Evolutionary conservation across 768 basidiomycete genomes (phyloP).

Genomic region (Amanita rubescens): DNA sequence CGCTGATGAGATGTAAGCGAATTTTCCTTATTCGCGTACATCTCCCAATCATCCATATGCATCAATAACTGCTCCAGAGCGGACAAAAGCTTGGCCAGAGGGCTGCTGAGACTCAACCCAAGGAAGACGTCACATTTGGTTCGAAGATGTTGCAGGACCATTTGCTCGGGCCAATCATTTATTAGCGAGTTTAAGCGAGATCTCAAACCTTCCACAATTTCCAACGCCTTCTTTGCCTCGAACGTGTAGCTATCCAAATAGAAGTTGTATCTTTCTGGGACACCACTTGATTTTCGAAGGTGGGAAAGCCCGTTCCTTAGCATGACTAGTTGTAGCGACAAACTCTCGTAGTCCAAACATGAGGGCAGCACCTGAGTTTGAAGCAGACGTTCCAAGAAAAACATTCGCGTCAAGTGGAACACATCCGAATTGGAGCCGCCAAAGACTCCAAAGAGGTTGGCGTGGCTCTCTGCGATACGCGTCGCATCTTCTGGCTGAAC

Average conservation of each 20-base stretch:
- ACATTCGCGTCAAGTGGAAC: conserved; percentile 5
- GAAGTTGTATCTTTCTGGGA: conserved; percentile 52
- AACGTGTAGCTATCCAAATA: conserved; percentile 71
- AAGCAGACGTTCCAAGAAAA: conserved; percentile 23
- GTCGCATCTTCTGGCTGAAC: conserved; percentile 28
- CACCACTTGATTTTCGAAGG: conserved; percentile 18
- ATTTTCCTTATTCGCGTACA: conserved; percentile 89
- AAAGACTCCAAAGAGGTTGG: conserved; percentile 28
- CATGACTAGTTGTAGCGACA: conserved; percentile 43
- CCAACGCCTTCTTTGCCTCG: conserved; percentile 58
- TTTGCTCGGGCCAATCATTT: conserved; percentile 93
- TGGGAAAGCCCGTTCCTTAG: conserved; percentile 34
- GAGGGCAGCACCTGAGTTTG: conserved; percentile 19
- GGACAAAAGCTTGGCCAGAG: conserved; percentile 77
- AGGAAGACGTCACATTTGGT: conserved; percentile 65
- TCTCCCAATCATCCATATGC: conserved; percentile 94
- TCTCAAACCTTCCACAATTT: conserved; percentile 43
- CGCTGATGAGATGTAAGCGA: conserved; percentile 63
- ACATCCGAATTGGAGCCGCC: neutral
- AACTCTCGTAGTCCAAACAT: conserved; percentile 41
- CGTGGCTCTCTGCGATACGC: conserved; percentile 42
- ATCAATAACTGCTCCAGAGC: conserved; percentile 78
- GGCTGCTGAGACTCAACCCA: conserved; percentile 50
- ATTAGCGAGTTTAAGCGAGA: conserved; percentile 49
- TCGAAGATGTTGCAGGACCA: conserved; percentile 84